phyloP scores from a whole-genome alignment of 495 filamentous ascomycete species.

The Trichoderma gamsii region DNA sequence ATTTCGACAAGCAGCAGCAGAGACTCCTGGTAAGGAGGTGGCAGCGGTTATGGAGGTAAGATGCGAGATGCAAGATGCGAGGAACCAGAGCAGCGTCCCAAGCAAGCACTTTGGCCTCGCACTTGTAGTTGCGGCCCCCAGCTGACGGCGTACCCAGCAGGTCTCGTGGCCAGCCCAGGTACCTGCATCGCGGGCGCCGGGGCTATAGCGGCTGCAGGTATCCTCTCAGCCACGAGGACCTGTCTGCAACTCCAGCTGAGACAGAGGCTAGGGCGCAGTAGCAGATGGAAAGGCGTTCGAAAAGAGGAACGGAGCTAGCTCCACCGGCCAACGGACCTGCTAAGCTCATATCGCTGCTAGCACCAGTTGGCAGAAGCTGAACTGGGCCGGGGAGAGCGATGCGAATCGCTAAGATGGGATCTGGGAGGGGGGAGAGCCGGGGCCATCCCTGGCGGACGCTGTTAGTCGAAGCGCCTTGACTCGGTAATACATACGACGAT shows the following conservation, averaged over 20 bases:
- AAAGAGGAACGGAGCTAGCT: background rate
- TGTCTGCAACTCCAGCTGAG: background rate
- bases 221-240: background rate
- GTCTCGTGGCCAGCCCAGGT: background rate
- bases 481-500: background rate
- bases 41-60: conserved; percentile 5
- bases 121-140: background rate
- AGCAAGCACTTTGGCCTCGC: conserved; percentile 7
- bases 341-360: background rate
- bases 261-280: background rate
- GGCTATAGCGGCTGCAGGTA: background rate
- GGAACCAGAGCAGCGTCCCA: background rate
- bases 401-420: conserved; percentile 1
- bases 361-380: background rate
- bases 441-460: background rate
- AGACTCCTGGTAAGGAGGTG: background rate
- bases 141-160: conserved; percentile 5
- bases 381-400: conserved; percentile 6
- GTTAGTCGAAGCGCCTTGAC: background rate
- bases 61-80: background rate
- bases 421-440: background rate
- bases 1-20: background rate
- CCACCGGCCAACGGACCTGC: background rate
- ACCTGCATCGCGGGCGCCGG: background rate
- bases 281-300: background rate